These are phyloP conservation scores for Kalanchoe fedtschenkoi DNA, from an alignment of 164 flowering plant species.

Conservation along the genomic window DNA sequence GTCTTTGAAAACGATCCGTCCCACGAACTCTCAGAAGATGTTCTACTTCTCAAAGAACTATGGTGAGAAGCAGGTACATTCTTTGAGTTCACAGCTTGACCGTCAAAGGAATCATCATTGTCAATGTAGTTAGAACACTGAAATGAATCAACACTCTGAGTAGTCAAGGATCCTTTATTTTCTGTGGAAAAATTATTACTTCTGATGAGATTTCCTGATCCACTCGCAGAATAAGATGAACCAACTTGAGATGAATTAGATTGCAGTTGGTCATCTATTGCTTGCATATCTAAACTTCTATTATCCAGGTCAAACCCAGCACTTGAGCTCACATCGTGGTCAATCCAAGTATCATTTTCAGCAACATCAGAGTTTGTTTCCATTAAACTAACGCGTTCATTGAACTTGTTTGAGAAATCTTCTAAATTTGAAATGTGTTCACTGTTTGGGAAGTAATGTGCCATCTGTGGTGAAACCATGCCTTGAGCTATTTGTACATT, in stretches of 20 bases:
- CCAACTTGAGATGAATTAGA: constrained; percentile 27
- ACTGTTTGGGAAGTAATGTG: constrained; percentile 47
- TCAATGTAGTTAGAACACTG: constrained; percentile 31
- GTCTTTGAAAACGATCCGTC: constrained; percentile 58
- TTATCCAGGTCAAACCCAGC: constrained; percentile 41
- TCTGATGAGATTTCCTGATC: constrained; percentile 15
- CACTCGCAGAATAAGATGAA: constrained; percentile 28
- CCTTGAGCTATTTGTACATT: constrained; percentile 60
- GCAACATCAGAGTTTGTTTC: constrained; percentile 35
- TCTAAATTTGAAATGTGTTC: constrained; percentile 37
- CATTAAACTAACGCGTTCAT: constrained; percentile 37
- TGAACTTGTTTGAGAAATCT: constrained; percentile 34
- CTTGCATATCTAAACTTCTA: constrained; percentile 33
- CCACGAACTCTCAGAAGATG: constrained; percentile 77
- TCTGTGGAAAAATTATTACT: constrained; percentile 25
- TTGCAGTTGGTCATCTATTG: constrained; percentile 38
- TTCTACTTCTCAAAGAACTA: constrained; percentile 54
- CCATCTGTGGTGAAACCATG: constrained; percentile 38
- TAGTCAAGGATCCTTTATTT: constrained; percentile 28
- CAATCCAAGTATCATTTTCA: constrained; percentile 51
- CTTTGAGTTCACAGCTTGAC: constrained; percentile 34
- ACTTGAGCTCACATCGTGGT: constrained; percentile 38
- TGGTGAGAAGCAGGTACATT: constrained; percentile 27
- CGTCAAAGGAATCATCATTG: constrained; percentile 37
- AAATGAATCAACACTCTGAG: constrained; percentile 26